A percentile compares a stretch with the other conserved stretches of the same genome.
Evolutionary conservation across 176 grass and related monocot species (phyloP).

Genomic region (Raddia guianensis): DNA sequence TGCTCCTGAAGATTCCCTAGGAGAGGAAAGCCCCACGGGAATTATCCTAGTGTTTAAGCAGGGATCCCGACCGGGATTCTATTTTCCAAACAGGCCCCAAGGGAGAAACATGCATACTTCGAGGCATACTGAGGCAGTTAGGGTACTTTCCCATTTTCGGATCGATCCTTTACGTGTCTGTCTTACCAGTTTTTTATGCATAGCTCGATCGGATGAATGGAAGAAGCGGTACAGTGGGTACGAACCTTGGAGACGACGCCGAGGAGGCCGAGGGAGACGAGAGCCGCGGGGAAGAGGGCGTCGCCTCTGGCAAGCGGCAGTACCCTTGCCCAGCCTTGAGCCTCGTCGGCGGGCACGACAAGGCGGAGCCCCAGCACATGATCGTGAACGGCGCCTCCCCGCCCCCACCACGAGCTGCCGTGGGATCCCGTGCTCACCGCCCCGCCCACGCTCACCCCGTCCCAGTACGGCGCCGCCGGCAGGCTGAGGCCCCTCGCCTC

Average conservation of each 20-base stretch:
- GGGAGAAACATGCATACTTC: too few relatives aligned
- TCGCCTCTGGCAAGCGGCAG: slow-evolving; percentile 46
- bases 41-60: too few relatives aligned
- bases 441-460: slow-evolving; percentile 78
- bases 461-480: slow-evolving; percentile 74
- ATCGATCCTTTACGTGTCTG: too few relatives aligned
- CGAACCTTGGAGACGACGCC: slow-evolving; percentile 76
- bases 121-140: too few relatives aligned
- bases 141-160: too few relatives aligned
- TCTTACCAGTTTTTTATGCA: too few relatives aligned
- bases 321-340: slow-evolving; percentile 58
- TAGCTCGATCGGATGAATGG: too few relatives aligned
- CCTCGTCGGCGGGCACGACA: slow-evolving; percentile 43
- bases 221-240: not conserved
- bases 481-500: slow-evolving; percentile 73
- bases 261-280: slow-evolving; percentile 75
- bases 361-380: slow-evolving; percentile 57
- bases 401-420: slow-evolving; percentile 91
- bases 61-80: too few relatives aligned
- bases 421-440: slow-evolving; percentile 74
- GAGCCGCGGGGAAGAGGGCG: slow-evolving; percentile 60
- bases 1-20: too few relatives aligned
- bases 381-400: slow-evolving; percentile 75
- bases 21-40: too few relatives aligned
- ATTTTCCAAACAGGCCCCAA: too few relatives aligned